Percentiles rank a stretch among this genome's conserved stretches.
Evolutionary conservation across 2,329 filamentous ascomycete genomes (phyloP).

Genomic region (Aspergillus caelatus): DNA sequence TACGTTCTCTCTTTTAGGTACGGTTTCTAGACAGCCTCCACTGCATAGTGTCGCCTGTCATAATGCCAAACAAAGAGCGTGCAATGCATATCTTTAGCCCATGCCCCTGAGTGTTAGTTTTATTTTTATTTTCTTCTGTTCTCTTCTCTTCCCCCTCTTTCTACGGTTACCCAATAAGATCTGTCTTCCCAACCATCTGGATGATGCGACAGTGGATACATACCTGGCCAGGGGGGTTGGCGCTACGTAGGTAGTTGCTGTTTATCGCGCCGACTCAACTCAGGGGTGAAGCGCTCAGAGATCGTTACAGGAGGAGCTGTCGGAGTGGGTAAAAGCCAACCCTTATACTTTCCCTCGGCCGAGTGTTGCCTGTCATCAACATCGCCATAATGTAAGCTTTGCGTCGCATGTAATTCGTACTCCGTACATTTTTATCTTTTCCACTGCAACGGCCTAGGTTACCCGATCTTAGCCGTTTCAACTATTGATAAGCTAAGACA

Average conservation of each 20-base stretch:
- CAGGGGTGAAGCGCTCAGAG: background rate
- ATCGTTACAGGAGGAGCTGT: background rate
- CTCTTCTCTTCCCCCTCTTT: background rate
- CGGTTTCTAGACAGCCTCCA: background rate
- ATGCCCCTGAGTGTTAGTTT: background rate
- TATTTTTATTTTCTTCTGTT: background rate
- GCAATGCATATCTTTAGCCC: background rate
- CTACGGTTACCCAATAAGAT: background rate
- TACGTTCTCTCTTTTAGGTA: background rate
- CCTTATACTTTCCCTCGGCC: background rate
- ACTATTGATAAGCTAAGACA: background rate
- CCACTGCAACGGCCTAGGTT: background rate
- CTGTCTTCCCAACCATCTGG: background rate
- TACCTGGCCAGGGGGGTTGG: background rate
- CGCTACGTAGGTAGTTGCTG: background rate
- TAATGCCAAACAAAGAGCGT: background rate
- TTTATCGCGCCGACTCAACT: background rate
- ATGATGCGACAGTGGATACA: background rate
- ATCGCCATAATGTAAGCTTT: background rate
- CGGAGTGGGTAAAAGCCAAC: background rate
- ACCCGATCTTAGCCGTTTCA: background rate
- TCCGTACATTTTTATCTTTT: too few relatives aligned
- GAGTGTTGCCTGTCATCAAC: background rate
- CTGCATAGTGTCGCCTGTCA: background rate
- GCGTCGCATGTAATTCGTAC: too few relatives aligned